Evolutionary conservation across 2,329 filamentous ascomycete genomes (phyloP).

Genomic region (Cladosporium austrohemisphaericum): DNA sequence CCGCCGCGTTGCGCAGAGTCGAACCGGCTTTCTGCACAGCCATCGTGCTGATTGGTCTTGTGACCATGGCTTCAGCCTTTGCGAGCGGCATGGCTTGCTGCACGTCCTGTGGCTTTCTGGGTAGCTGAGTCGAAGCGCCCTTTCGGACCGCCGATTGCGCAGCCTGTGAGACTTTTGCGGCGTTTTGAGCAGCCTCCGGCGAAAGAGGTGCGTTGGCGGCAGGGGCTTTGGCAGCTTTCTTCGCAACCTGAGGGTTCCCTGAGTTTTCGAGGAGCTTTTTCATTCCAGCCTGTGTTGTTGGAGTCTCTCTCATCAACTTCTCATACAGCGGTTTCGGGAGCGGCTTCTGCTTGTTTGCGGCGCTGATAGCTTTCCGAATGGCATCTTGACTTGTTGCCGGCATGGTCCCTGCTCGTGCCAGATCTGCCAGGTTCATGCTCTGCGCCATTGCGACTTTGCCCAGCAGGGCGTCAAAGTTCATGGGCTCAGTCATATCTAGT

Average conservation of each 20-base stretch:
- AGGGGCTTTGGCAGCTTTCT: conserved; percentile 25
- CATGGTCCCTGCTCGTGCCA: conserved; percentile 17
- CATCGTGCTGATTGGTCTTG: conserved; percentile 32
- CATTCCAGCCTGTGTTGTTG: conserved; percentile 30
- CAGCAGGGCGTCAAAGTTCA: conserved; percentile 35
- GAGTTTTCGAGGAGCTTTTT: conserved; percentile 24
- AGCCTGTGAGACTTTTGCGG: conserved; percentile 22
- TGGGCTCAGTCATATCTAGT: conserved; percentile 39
- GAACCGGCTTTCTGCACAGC: conserved; percentile 31
- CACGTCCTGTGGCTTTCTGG: conserved; percentile 22
- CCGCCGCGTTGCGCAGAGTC: conserved; percentile 27
- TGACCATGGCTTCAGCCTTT: conserved; percentile 33
- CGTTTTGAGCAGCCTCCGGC: conserved; percentile 22
- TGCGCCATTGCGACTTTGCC: conserved; percentile 33
- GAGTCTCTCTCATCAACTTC: conserved; percentile 26
- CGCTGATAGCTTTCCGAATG: conserved; percentile 30
- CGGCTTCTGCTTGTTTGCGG: conserved; percentile 29
- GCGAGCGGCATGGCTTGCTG: conserved; percentile 30
- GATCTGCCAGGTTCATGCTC: conserved; percentile 26
- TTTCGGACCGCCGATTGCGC: conserved; percentile 19
- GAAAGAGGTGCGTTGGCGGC: conserved; percentile 22
- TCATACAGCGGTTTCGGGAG: conserved; percentile 29
- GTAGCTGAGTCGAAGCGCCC: conserved; percentile 11
- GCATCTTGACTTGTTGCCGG: conserved; percentile 28
- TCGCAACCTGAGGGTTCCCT: conserved; percentile 23